Evolutionary conservation across 2,329 filamentous ascomycete genomes (phyloP).

Genomic region (Cladophialophora psammophila): DNA sequence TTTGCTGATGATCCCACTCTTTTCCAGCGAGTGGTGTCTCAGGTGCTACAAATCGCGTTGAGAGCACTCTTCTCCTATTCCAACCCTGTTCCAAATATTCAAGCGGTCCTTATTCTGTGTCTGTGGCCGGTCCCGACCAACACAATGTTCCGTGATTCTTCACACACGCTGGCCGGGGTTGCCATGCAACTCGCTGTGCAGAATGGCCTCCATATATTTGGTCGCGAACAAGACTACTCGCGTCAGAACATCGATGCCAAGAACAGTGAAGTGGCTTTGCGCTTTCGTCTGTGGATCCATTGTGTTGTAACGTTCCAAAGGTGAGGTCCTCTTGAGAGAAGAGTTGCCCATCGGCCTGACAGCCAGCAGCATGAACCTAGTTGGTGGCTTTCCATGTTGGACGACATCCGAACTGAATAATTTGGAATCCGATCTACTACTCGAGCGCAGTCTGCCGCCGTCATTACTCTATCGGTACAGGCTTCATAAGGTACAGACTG

Average conservation of each 20-base stretch:
- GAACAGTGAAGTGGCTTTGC: constrained; percentile 17
- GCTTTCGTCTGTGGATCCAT: constrained; percentile 25
- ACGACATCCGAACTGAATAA: constrained; percentile 8
- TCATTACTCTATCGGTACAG: constrained; percentile 18
- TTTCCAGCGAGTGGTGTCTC: constrained; percentile 21
- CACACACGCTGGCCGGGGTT: constrained; percentile 21
- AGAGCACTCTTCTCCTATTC: constrained; percentile 16
- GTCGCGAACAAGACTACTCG: constrained; percentile 24
- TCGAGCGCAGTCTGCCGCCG: constrained; percentile 15
- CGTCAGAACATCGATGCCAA: constrained; percentile 19
- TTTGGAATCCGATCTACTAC: neutral
- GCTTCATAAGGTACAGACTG: constrained; percentile 20
- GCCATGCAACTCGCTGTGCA: constrained; percentile 27
- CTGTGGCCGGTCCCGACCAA: constrained; percentile 25
- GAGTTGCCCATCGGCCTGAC: constrained; percentile 1
- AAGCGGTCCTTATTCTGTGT: constrained; percentile 23
- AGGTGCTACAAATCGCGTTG: constrained; percentile 20
- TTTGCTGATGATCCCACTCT: constrained; percentile 24
- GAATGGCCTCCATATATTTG: constrained; percentile 26
- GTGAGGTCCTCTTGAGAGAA: constrained; percentile 2
- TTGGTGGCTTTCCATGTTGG: constrained; percentile 24
- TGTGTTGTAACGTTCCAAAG: constrained; percentile 24
- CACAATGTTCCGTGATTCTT: constrained; percentile 21
- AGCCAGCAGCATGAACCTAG: constrained; percentile 18
- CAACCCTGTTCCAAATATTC: constrained; percentile 19